A percentile compares a stretch with the other conserved stretches of the same genome.
These are phyloP conservation scores for Zymoseptoria crescenta DNA, from an alignment of 2,329 filamentous ascomycete species.

Conservation along the genomic window DNA sequence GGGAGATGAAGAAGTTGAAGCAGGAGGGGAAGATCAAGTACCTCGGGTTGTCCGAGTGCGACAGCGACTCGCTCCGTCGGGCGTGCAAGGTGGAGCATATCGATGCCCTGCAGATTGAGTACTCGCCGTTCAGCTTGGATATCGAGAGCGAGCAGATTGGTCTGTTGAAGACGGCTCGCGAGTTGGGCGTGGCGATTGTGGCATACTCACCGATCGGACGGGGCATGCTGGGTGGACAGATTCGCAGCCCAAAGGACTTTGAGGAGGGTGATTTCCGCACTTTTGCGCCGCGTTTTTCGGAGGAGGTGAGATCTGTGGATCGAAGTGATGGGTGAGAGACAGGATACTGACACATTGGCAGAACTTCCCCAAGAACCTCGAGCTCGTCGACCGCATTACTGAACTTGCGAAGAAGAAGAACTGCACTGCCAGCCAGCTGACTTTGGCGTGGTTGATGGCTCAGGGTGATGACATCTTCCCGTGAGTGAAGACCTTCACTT, in stretches of 20 bases:
- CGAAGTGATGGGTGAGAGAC: background rate
- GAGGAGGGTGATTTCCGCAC: constrained; percentile 43
- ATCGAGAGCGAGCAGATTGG: constrained; percentile 48
- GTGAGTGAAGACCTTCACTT: too few species aligned
- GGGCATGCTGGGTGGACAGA: constrained; percentile 48
- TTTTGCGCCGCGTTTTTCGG: constrained; percentile 41
- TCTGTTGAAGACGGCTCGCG: constrained; percentile 48
- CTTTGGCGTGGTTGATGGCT: constrained; percentile 55
- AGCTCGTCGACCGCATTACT: constrained; percentile 45
- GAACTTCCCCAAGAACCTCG: constrained; percentile 50
- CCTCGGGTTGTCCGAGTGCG: constrained; percentile 49
- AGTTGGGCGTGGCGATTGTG: constrained; percentile 51
- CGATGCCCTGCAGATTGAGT: constrained; percentile 47
- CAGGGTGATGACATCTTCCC: constrained; percentile 53
- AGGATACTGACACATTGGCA: background rate
- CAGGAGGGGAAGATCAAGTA: constrained; percentile 50
- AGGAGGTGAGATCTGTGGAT: constrained; percentile 25
- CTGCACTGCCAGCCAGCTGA: constrained; percentile 50
- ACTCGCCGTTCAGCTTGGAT: constrained; percentile 45
- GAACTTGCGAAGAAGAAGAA: constrained; percentile 47
- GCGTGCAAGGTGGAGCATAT: constrained; percentile 46
- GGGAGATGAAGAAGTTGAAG: constrained; percentile 42
- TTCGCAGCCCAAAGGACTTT: constrained; percentile 42
- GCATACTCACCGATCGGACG: constrained; percentile 54
- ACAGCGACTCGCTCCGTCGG: constrained; percentile 44